Percentiles rank a stretch among this genome's conserved stretches.
Conservation (phyloP, 371 early-diverging fungal species). For the Apophysomyces trapeziformis region DNA sequence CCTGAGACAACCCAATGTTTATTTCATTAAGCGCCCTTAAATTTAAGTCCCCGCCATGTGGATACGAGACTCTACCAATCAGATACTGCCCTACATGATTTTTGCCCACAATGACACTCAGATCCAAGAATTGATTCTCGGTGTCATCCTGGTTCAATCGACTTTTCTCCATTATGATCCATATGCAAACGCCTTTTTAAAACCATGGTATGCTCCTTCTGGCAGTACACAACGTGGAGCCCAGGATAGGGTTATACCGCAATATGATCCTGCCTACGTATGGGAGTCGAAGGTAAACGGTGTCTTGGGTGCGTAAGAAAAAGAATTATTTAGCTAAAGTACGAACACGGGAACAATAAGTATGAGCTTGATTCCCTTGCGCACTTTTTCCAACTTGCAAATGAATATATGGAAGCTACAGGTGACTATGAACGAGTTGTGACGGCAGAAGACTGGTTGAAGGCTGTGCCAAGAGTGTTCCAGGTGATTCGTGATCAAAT, state of each 20-base stretch:
- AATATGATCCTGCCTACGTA: constrained; percentile 37
- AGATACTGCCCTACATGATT: constrained; percentile 50
- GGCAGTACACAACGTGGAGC: constrained; percentile 17
- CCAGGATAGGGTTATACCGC: constrained; percentile 33
- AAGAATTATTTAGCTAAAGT: neutral
- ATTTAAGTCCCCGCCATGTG: constrained; percentile 57
- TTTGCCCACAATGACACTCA: constrained; percentile 29
- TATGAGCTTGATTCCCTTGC: constrained; percentile 58
- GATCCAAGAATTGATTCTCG: constrained; percentile 35
- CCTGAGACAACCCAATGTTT: neutral
- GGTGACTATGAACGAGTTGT: constrained; percentile 31
- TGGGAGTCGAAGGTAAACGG: constrained; percentile 47
- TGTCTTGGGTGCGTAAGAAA: neutral
- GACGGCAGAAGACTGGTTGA: constrained; percentile 32
- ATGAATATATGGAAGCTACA: constrained; percentile 40
- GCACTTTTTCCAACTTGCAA: constrained; percentile 52
- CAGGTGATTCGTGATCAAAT: constrained; percentile 37
- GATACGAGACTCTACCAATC: constrained; percentile 63
- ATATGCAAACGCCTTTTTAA: constrained; percentile 58
- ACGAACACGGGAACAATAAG: constrained; percentile 18
- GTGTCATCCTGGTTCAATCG: constrained; percentile 46
- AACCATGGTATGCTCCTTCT: constrained; percentile 43
- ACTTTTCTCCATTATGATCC: constrained; percentile 44
- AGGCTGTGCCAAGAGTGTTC: constrained; percentile 34
- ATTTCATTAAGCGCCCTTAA: neutral